A percentile compares a stretch with the other conserved stretches of the same genome.
phyloP scores from a whole-genome alignment of 495 filamentous ascomycete species.

The Sporormia fimetaria region DNA sequence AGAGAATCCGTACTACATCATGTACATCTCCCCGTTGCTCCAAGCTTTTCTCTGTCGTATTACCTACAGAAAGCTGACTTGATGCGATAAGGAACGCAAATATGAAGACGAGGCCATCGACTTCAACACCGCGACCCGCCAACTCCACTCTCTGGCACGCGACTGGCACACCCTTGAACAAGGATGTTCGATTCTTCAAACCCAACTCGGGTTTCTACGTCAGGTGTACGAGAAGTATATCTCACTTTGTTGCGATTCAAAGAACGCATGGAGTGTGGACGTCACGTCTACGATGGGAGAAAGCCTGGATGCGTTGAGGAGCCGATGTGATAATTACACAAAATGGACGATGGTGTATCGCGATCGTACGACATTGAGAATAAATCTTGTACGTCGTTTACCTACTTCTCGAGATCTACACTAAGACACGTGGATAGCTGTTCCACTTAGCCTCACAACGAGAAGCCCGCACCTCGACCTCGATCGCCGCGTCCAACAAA shows the following conservation, averaged over 20 bases:
- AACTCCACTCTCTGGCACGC: slow-evolving; percentile 6
- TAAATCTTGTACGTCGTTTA: slow-evolving; percentile 9
- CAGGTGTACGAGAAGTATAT: slow-evolving; percentile 2
- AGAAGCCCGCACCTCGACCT: slow-evolving; percentile 5
- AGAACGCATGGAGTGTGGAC: slow-evolving; percentile 1
- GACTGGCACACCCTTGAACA: slow-evolving; percentile 12
- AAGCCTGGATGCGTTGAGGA: slow-evolving; percentile 6
- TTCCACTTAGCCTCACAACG: slow-evolving; percentile 16
- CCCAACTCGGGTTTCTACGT: slow-evolving; percentile 5
- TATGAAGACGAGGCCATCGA: slow-evolving; percentile 2
- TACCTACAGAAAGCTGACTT: not conserved
- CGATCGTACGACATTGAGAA: slow-evolving; percentile 14
- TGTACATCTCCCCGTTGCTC: too few relatives aligned
- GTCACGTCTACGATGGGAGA: not conserved
- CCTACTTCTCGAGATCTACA: not conserved
- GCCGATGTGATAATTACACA: slow-evolving; percentile 1
- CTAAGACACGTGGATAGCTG: slow-evolving; percentile 4
- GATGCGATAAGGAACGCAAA: not conserved
- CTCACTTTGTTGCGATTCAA: not conserved
- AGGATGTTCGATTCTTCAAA: slow-evolving; percentile 2
- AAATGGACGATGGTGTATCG: slow-evolving; percentile 8
- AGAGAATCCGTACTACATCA: not conserved
- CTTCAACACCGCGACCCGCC: slow-evolving; percentile 1
- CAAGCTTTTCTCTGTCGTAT: too few relatives aligned
- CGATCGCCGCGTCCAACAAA: slow-evolving; percentile 26